Base-by-base conservation (phyloP, 2,329 filamentous ascomycete genomes). In the Xylaria sp. region DNA sequence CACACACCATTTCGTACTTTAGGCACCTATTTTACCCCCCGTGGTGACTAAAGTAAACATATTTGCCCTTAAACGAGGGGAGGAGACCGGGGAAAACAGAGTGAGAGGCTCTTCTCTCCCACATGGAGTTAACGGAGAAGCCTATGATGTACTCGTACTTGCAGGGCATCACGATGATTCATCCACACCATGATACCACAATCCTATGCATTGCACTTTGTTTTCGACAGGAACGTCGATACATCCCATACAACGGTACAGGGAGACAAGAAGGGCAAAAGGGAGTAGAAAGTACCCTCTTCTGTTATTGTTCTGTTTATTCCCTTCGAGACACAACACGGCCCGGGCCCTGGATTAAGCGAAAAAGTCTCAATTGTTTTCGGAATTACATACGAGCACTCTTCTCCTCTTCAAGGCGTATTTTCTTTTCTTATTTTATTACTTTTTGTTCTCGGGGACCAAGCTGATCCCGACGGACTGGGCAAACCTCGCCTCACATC, bases 81-180 rank as follows among this genome's bases (percentile, higher is more conserved):
- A 5, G 5, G 23, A 30, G 23, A 30, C 16, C 16, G 16, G 23
- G 5, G 23, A 30, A 5, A 30, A 4, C 2, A 16, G 23, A 30
- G 23, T 6, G 23, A 6, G 23, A 6, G 23, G 23, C 23, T 30
- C 23, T 5, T 30, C 23, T 23, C 23, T 30, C 23, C 4, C 23
- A 30, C 23, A 30, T 30, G 23, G 23, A 30, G 23, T 30, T 30
- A 30, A 30, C 23, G 23, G 23, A 30, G 23, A 30, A 30, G 23
- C 23, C 23, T 5, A 30, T 30, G 23, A 30, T 30, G 23, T 30
- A 30, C 23, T 30, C 23, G 23, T 30, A 30, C 23, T 30, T 30
- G 23, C 23, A 30, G 23, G 35, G 18, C 49, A 37, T 63, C 55
- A 54, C 49, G 11, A 58, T 63, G 55, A 56, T 60, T 55, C 55